Base-by-base conservation (phyloP, 108 stramenopile genomes). In the Mayamaea pseudoterrestris region DNA sequence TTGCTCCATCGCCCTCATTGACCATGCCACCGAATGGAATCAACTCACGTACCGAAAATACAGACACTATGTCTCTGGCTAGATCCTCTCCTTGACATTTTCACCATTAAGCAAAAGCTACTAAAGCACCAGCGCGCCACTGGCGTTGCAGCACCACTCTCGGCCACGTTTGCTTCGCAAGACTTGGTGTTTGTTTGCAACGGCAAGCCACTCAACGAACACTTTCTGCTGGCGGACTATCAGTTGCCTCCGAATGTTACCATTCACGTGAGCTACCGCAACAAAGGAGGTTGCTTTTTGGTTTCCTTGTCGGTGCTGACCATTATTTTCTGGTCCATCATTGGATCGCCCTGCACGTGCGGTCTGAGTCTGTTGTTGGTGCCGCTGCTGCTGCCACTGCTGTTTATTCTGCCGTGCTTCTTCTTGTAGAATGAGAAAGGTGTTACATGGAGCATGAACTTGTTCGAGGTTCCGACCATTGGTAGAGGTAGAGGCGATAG, bases 321-420 rank as follows among this genome's bases (percentile, higher is more conserved):
- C 30, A 60, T 61, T 2, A 74, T 74, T 35, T 30, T 63, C 9
- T 29, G 29, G 18, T 55, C 61, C 4, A 31, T 65, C 25, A 11
- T 69, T 3, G 47, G 41, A 16, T 53, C 50, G 17, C 22, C 46
- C 30, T 69, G 49, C 30, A 74, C 73, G 3, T 74, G 73, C 44
- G 73, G 73, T 1, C 24, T 37, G 13, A 60, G 58, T 0, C 51
- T 74, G 13, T 35, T 59, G 22, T 41, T 62, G 25, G 49, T 74
- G n/a, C 73, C 73, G 6, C 31, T 74, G 6, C 52, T 74, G 17
- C 28, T 68, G 24, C 73, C 73, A n/a, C 39, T 74, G 24, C 31
- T 74, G 36, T 69, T 69, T 50, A 58, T 74, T 24, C 65, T 74
- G 9, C 73, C 73, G 4, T 58, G 65, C 17, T 74, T 61, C 35